These are phyloP conservation scores for Gillenia trifoliata DNA, from an alignment of 306 rosid species.

Conservation along the genomic window DNA sequence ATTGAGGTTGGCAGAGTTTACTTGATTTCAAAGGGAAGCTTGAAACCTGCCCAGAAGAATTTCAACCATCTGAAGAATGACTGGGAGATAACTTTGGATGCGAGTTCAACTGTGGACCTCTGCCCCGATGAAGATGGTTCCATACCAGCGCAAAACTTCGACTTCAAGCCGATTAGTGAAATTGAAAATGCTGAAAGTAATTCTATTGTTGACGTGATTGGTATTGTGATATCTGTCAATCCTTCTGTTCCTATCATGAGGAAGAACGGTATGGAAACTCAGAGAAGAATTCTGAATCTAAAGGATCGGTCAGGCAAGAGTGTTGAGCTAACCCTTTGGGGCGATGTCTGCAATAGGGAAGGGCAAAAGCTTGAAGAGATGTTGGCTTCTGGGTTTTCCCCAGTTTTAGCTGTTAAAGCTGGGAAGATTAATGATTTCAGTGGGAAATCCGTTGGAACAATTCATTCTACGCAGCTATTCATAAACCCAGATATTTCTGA, in stretches of 20 bases:
- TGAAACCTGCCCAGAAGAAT: slow-evolving; percentile 91
- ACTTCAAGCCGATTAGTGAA: slow-evolving; percentile 76
- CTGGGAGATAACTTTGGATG: slow-evolving; percentile 87
- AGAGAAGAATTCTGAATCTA: slow-evolving; percentile 70
- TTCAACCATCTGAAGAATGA: slow-evolving; percentile 94
- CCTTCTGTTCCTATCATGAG: slow-evolving; percentile 91
- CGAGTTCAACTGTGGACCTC: slow-evolving; percentile 69
- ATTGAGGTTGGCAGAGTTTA: slow-evolving; percentile 91
- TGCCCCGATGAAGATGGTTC: slow-evolving; percentile 90
- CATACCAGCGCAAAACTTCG: slow-evolving; percentile 83
- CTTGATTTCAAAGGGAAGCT: slow-evolving; percentile 85
- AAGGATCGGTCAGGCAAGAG: slow-evolving; percentile 78
- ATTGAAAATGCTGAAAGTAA: slow-evolving; percentile 74
- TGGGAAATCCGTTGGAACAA: slow-evolving; percentile 88
- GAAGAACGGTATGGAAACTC: slow-evolving; percentile 98
- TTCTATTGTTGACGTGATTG: slow-evolving; percentile 76
- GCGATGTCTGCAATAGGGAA: slow-evolving; percentile 92
- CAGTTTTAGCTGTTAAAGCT: slow-evolving; percentile 83
- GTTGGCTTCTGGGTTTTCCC: slow-evolving; percentile 51
- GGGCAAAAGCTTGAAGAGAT: slow-evolving; percentile 84
- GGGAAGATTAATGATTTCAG: slow-evolving; percentile 90
- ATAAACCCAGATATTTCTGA: slow-evolving; percentile 78
- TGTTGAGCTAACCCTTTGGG: slow-evolving; percentile 92
- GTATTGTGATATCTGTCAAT: slow-evolving; percentile 68
- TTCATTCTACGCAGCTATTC: slow-evolving; percentile 83